phyloP scores from a whole-genome alignment of 1,284 basidiomycete genomes.

The Bjerkandera adusta region DNA sequence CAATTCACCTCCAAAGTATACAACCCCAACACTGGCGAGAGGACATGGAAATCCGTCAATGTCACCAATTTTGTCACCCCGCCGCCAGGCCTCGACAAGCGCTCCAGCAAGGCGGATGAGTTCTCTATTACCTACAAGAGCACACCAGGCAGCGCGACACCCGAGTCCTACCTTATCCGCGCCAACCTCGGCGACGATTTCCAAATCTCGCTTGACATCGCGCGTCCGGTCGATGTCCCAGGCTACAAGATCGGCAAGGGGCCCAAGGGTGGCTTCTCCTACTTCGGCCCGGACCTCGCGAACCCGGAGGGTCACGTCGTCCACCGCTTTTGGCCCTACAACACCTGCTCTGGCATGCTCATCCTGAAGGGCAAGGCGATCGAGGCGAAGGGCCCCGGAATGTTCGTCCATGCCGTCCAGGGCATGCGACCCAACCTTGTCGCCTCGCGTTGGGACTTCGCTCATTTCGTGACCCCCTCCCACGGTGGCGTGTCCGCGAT shows the following conservation, averaged over 20 bases:
- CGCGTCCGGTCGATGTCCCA: constrained; percentile 65
- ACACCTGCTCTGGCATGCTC: constrained; percentile 67
- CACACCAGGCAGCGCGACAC: constrained; percentile 59
- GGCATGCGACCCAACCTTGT: constrained; percentile 97
- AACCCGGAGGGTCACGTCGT: constrained; percentile 87
- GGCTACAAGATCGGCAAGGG: constrained; percentile 95
- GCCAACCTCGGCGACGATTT: constrained; percentile 82
- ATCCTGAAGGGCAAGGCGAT: constrained; percentile 70
- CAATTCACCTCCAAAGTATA: constrained; percentile 95
- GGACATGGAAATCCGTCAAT: constrained; percentile 88
- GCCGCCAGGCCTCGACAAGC: constrained; percentile 76
- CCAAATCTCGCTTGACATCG: constrained; percentile 77
- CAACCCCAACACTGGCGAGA: constrained; percentile 78
- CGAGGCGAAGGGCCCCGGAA: constrained; percentile 75
- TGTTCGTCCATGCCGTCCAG: constrained; percentile 97
- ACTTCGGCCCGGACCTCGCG: constrained; percentile 78
- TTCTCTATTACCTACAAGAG: constrained; percentile 80
- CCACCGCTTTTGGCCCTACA: constrained; percentile 90
- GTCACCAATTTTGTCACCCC: constrained; percentile 82
- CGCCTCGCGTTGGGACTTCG: constrained; percentile 96
- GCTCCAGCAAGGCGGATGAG: constrained; percentile 87
- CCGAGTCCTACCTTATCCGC: constrained; percentile 78
- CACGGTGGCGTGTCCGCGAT: constrained; percentile 82
- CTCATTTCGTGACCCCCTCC: constrained; percentile 76
- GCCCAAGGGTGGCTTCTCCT: constrained; percentile 84